phyloP scores from a whole-genome alignment of 768 basidiomycete genomes.

The Rhizopogon sp. region DNA sequence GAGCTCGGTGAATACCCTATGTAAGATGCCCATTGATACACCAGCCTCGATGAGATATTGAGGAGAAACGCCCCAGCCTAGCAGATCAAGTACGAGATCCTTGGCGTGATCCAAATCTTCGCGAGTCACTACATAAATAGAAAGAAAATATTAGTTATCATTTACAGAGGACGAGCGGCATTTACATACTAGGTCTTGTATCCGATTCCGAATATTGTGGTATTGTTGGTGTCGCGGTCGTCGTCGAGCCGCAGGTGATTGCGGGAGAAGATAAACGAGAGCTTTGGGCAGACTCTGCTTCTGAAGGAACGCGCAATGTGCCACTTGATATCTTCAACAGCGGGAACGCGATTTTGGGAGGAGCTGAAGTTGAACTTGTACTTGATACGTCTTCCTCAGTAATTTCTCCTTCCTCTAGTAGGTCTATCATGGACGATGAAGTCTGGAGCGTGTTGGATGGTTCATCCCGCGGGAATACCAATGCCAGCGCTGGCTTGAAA shows the following conservation, averaged over 20 bases:
- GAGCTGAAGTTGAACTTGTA: neutral
- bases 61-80: slow-evolving; percentile 49
- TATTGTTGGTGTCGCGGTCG: neutral
- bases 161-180: neutral
- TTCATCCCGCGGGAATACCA: neutral
- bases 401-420: slow-evolving; percentile 20
- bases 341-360: neutral
- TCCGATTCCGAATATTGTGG: neutral
- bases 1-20: slow-evolving; percentile 39
- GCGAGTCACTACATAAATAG: slow-evolving; percentile 29
- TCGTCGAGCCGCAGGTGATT: neutral
- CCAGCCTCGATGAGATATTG: slow-evolving; percentile 44
- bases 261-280: neutral
- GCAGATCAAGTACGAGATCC: slow-evolving; percentile 46
- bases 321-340: neutral
- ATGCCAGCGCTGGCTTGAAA: neutral
- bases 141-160: neutral
- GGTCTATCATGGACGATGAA: neutral
- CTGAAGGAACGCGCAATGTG: neutral
- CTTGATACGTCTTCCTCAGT: slow-evolving; percentile 7
- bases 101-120: slow-evolving; percentile 41
- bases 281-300: neutral
- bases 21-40: slow-evolving; percentile 34
- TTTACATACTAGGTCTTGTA: slow-evolving; percentile 7
- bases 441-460: neutral